These are phyloP conservation scores for Crithidia brevicula DNA, from an alignment of 208 protist genomes.

Conservation along the genomic window DNA sequence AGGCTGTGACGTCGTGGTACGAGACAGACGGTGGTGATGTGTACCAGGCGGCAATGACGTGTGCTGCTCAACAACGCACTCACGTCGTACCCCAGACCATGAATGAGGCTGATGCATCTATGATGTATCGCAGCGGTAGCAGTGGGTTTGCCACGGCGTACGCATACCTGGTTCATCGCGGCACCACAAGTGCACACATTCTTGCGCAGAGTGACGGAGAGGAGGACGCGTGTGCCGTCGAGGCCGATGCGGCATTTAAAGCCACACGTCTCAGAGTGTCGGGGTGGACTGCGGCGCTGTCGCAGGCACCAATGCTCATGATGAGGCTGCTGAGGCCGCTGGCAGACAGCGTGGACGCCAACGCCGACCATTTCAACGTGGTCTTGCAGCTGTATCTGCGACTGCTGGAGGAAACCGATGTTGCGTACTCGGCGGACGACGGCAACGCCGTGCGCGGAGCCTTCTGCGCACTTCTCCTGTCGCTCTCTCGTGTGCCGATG, in stretches of 20 bases:
- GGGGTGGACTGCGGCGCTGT: conserved; percentile 4
- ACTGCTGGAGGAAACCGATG: conserved; percentile 44
- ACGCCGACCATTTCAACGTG: conserved; percentile 46
- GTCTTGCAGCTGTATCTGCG: conserved; percentile 35
- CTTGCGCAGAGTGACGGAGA: background rate
- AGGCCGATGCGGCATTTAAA: too few species aligned
- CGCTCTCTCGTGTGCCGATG: conserved; percentile 43
- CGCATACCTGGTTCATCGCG: conserved; percentile 17
- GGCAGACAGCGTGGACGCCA: conserved; percentile 37
- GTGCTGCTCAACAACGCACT: conserved; percentile 1
- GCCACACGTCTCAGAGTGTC: background rate
- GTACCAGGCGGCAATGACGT: conserved; percentile 21
- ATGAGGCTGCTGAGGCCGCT: conserved; percentile 39
- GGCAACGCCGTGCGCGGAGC: conserved; percentile 9
- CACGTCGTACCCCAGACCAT: background rate
- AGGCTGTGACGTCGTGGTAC: conserved; percentile 22
- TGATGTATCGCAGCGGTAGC: too few species aligned
- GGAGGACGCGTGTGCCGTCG: too few species aligned
- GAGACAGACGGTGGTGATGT: conserved; percentile 7
- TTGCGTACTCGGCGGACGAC: conserved; percentile 27
- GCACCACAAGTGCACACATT: background rate
- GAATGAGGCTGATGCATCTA: too few species aligned
- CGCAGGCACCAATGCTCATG: background rate
- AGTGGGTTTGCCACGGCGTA: conserved; percentile 22
- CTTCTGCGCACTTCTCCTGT: conserved; percentile 36